A percentile compares a stretch with the other conserved stretches of the same genome.
Conservation (phyloP, 768 basidiomycete species). For the Butyriboletus loyo region DNA sequence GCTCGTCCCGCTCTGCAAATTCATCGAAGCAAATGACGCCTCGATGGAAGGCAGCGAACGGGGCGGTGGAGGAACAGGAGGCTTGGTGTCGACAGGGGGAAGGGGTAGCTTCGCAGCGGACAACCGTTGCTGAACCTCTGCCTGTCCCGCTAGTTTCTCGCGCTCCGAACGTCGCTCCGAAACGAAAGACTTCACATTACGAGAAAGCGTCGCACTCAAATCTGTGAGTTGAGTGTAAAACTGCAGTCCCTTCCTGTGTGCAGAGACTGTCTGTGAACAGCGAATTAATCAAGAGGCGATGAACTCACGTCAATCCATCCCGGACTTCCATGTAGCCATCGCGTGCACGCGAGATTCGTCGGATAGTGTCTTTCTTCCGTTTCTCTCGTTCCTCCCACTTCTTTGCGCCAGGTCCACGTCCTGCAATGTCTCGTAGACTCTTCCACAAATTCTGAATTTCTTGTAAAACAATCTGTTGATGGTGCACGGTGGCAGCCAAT, state of each 20-base stretch:
- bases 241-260: conserved; percentile 73
- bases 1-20: conserved; percentile 33
- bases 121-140: conserved; percentile 70
- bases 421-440: conserved; percentile 64
- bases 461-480: conserved; percentile 69
- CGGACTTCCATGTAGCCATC: conserved; percentile 86
- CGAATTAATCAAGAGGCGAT: not conserved
- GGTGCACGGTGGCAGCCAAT: conserved; percentile 70
- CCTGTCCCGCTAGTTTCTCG: conserved; percentile 59
- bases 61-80: conserved; percentile 46
- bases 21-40: conserved; percentile 58
- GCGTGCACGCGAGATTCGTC: conserved; percentile 69
- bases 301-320: conserved; percentile 75
- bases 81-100: conserved; percentile 45
- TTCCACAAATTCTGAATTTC: conserved; percentile 78
- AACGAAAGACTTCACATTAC: conserved; percentile 61
- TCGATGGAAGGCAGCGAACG: conserved; percentile 41
- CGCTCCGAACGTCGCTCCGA: conserved; percentile 65
- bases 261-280: conserved; percentile 3
- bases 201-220: conserved; percentile 54
- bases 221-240: conserved; percentile 84
- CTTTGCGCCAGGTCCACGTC: conserved; percentile 71
- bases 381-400: conserved; percentile 84
- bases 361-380: conserved; percentile 69
- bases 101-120: conserved; percentile 39